Percentiles rank a stretch among this genome's conserved stretches.
These are phyloP conservation scores for Gonapodya prolifera DNA, from an alignment of 192 early-diverging fungal species.

Conservation along the genomic window DNA sequence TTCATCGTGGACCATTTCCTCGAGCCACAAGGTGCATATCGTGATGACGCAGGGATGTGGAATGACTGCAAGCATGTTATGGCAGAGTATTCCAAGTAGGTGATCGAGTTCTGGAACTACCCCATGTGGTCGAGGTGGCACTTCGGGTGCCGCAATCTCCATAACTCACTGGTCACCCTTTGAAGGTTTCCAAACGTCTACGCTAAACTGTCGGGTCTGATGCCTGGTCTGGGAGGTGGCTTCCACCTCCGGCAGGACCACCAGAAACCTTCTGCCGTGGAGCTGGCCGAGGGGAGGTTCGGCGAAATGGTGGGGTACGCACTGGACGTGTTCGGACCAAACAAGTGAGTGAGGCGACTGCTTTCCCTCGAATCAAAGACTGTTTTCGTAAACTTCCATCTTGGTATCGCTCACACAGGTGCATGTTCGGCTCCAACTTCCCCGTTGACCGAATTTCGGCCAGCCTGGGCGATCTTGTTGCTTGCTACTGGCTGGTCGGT, in stretches of 20 bases:
- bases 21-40: neutral
- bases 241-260: neutral
- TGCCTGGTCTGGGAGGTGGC: neutral
- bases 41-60: neutral
- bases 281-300: neutral
- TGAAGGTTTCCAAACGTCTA: neutral
- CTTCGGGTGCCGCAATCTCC: too few relatives aligned
- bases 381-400: too few relatives aligned
- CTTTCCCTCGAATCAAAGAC: neutral
- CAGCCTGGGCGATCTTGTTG: neutral
- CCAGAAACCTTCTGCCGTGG: neutral
- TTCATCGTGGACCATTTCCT: neutral
- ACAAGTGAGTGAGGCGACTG: neutral
- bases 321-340: neutral
- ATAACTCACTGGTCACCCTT: too few relatives aligned
- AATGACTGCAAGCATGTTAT: neutral
- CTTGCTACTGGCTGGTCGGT: neutral
- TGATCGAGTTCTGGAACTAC: neutral
- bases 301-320: neutral
- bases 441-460: neutral
- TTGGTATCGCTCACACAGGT: too few relatives aligned
- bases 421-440: constrained; percentile 9
- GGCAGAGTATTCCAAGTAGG: neutral
- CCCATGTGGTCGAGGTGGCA: too few relatives aligned
- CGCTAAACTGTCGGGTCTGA: neutral